Conservation (phyloP, 2,329 filamentous ascomycete species). For the Fusarium begoniae region DNA sequence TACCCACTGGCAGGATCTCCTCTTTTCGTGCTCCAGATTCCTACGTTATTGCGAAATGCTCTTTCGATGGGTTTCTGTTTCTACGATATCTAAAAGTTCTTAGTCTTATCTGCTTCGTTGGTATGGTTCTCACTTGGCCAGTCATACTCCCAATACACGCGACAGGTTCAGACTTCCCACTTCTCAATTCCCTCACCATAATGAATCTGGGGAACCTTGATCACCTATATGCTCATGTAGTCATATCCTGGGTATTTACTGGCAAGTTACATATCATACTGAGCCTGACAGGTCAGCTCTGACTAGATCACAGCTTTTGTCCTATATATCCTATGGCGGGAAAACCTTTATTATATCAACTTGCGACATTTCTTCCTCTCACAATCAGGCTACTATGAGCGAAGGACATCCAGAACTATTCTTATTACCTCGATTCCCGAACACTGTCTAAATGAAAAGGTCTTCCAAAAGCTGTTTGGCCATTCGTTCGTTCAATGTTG, state of each 20-base stretch:
- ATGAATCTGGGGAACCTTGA: rapidly evolving
- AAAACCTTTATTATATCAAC: not conserved
- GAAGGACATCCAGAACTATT: not conserved
- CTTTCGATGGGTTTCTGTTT: not conserved
- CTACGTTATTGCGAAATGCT: not conserved
- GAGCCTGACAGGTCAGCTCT: not conserved
- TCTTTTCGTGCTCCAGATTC: not conserved
- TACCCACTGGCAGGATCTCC: not conserved
- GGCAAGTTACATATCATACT: rapidly evolving
- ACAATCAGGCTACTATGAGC: not conserved
- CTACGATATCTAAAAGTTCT: not conserved
- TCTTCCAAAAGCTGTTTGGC: not conserved
- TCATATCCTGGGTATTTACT: not conserved
- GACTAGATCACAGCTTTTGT: not conserved
- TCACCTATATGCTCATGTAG: not conserved
- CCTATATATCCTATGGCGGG: not conserved
- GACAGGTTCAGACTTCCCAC: rapidly evolving
- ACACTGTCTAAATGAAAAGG: not conserved
- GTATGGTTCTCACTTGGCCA: not conserved
- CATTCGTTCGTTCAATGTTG: not conserved
- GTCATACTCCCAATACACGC: not conserved
- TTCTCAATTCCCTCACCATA: not conserved
- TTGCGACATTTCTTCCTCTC: not conserved
- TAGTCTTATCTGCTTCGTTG: not conserved
- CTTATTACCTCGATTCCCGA: rapidly evolving